These are phyloP conservation scores for Mycena polygramma DNA, from an alignment of 768 basidiomycete species.

Conservation along the genomic window DNA sequence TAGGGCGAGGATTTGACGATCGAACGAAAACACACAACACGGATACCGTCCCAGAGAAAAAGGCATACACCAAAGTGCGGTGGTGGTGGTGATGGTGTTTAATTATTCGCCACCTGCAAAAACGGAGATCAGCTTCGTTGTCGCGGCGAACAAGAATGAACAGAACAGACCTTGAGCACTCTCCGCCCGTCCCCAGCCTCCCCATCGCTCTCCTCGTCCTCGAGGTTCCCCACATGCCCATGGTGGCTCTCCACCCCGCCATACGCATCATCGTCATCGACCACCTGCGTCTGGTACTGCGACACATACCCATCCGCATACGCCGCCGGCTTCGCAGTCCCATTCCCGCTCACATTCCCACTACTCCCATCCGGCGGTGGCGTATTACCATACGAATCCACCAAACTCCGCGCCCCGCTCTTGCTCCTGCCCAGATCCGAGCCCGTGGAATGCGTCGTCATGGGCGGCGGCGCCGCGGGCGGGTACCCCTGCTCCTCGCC, in stretches of 20 bases:
- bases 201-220: constrained; percentile 22
- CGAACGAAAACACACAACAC: constrained; percentile 1
- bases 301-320: constrained; percentile 38
- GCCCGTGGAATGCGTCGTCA: constrained; percentile 17
- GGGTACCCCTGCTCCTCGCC: constrained; percentile 34
- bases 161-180: constrained; percentile 35
- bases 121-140: neutral
- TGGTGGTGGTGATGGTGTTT: neutral
- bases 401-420: constrained; percentile 35
- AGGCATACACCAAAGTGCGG: neutral
- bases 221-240: constrained; percentile 33
- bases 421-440: constrained; percentile 28
- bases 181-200: constrained; percentile 23
- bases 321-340: constrained; percentile 7
- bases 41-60: constrained; percentile 15
- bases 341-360: neutral
- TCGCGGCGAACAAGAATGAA: neutral
- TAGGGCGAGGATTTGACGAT: neutral
- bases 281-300: constrained; percentile 39
- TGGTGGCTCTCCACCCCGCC: constrained; percentile 40
- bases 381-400: constrained; percentile 20
- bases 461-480: constrained; percentile 9
- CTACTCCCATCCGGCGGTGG: constrained; percentile 7
- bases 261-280: constrained; percentile 42
- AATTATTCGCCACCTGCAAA: constrained; percentile 29